These are phyloP conservation scores for Singerocomus inundabilis DNA, from an alignment of 1,284 basidiomycete species.

Conservation along the genomic window DNA sequence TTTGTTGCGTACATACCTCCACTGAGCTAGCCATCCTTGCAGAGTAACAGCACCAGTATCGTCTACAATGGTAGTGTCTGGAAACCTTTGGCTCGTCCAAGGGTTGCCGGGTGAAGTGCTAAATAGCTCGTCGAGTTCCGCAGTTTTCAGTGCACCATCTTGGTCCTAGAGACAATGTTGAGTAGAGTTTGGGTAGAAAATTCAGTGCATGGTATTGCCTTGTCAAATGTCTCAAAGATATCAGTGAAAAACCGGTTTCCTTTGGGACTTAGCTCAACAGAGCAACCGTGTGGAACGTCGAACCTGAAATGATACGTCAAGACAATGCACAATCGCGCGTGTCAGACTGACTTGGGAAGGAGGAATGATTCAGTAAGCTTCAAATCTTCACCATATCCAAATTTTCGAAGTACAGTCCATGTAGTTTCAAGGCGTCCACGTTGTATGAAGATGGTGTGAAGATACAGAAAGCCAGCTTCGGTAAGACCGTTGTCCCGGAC, in stretches of 20 bases:
- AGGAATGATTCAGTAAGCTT: constrained; percentile 87
- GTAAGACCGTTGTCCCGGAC: constrained; percentile 80
- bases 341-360: constrained; percentile 66
- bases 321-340: constrained; percentile 1
- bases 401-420: constrained; percentile 94
- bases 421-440: constrained; percentile 95
- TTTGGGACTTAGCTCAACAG: constrained; percentile 88
- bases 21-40: constrained; percentile 98
- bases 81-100: constrained; percentile 84
- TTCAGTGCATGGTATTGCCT: constrained; percentile 46
- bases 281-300: constrained; percentile 90
- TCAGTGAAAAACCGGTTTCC: constrained; percentile 99
- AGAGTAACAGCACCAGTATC: constrained; percentile 90
- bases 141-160: constrained; percentile 86
- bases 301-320: constrained; percentile 53
- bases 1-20: constrained; percentile 67
- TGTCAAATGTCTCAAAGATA: constrained; percentile 95
- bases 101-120: constrained; percentile 94
- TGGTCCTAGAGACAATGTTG: constrained; percentile 64
- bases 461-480: constrained; percentile 90
- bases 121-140: constrained; percentile 89
- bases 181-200: background rate
- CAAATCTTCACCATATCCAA: constrained; percentile 95
- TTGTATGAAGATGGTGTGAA: constrained; percentile 98
- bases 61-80: constrained; percentile 87